Percentiles rank a stretch among this genome's conserved stretches.
Conservation (phyloP, 225 moss, liverwort and hornwort genomes). For the Polytrichum formosum region DNA sequence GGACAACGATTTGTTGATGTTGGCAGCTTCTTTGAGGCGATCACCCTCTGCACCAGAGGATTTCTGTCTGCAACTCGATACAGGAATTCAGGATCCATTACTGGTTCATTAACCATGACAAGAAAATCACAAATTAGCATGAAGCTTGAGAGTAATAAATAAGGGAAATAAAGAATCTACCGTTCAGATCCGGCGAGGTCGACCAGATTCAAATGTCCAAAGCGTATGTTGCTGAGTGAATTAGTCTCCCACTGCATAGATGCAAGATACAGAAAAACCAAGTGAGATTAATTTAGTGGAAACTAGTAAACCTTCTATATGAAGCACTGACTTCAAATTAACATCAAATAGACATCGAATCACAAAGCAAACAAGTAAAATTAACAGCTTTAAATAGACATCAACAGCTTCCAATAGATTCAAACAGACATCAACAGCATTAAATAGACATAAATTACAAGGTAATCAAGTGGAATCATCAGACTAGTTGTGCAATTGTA, state of each 20-base stretch:
- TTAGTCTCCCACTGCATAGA: conserved; percentile 43
- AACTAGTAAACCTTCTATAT: neutral
- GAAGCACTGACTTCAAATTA: too few relatives aligned
- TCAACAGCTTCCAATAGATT: neutral
- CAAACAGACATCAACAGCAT: neutral
- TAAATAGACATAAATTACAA: too few relatives aligned
- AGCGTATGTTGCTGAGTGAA: conserved; percentile 40
- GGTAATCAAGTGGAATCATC: neutral
- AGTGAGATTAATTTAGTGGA: too few relatives aligned
- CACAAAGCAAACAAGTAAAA: too few relatives aligned
- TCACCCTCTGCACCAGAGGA: conserved; percentile 53
- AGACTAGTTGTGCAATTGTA: neutral
- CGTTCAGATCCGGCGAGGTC: conserved; percentile 63
- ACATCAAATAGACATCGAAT: too few relatives aligned
- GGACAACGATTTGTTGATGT: conserved; percentile 64
- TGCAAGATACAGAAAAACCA: neutral
- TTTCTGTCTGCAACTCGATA: conserved; percentile 38
- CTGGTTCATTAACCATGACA: too few relatives aligned
- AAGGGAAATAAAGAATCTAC: conserved; percentile 14
- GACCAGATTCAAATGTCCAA: conserved; percentile 56
- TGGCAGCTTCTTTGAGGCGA: conserved; percentile 60
- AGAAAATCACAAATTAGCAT: neutral
- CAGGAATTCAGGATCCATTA: neutral
- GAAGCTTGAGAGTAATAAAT: neutral
- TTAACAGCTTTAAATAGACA: neutral